Conservation (phyloP, 805 yeast species). For the Candida ipomoeae region DNA sequence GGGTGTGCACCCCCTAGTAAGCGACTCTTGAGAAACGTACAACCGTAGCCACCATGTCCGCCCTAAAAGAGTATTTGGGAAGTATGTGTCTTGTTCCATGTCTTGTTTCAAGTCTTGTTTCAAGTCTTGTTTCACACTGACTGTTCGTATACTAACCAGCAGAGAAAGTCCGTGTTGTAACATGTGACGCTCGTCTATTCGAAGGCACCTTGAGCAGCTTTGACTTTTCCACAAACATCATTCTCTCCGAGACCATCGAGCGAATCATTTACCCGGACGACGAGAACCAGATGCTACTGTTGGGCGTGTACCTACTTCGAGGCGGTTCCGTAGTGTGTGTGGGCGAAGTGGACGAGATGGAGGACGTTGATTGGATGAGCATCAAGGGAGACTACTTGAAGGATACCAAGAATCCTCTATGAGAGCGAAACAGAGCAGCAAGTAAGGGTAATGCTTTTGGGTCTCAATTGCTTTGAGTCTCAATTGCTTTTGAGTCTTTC, state of each 20-base stretch:
- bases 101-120: too few species aligned
- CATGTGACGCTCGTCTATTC: constrained; percentile 53
- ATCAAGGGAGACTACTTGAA: constrained; percentile 31
- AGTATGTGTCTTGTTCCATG: constrained; percentile 25
- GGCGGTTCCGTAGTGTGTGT: constrained; percentile 58
- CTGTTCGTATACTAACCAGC: constrained; percentile 12
- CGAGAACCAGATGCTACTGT: constrained; percentile 37
- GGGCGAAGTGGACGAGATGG: constrained; percentile 47
- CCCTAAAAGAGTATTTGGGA: constrained; percentile 27
- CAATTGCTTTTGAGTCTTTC: too few species aligned
- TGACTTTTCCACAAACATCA: constrained; percentile 61
- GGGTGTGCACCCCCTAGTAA: not conserved
- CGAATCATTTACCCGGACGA: constrained; percentile 43
- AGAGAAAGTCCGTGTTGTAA: constrained; percentile 52
- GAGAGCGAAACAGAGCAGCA: not conserved
- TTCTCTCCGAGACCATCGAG: constrained; percentile 50
- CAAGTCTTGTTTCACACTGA: not conserved
- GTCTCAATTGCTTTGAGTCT: not conserved
- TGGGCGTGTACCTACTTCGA: constrained; percentile 52
- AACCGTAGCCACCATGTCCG: constrained; percentile 22
- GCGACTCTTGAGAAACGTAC: not conserved
- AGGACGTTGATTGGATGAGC: constrained; percentile 41
- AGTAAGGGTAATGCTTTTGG: not conserved
- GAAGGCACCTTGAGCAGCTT: constrained; percentile 50
- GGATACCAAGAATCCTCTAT: constrained; percentile 39